A percentile compares a stretch with the other conserved stretches of the same genome.
phyloP scores from a whole-genome alignment of 2,329 filamentous ascomycete genomes.

The Aspergillus flavus region DNA sequence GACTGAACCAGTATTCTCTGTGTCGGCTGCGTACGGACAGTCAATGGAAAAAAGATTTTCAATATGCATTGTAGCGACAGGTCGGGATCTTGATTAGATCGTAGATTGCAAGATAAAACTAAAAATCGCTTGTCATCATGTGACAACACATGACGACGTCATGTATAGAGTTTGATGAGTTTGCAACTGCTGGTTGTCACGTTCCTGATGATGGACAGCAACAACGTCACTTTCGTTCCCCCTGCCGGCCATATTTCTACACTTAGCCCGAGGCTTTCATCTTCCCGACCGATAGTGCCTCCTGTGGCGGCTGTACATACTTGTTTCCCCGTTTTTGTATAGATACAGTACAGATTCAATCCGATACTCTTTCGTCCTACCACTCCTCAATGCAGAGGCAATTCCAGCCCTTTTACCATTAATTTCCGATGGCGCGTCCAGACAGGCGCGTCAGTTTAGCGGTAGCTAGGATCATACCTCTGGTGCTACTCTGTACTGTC shows the following conservation, averaged over 20 bases:
- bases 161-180: constrained; percentile 14
- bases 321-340: constrained; percentile 11
- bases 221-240: constrained; percentile 7
- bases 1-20: too few species aligned
- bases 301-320: constrained; percentile 10
- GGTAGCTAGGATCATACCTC: constrained; percentile 68
- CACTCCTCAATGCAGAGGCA: constrained; percentile 18
- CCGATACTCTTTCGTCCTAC: constrained; percentile 5
- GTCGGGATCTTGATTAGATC: background rate
- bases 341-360: constrained; percentile 12
- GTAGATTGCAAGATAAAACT: background rate
- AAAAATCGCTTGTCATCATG: constrained; percentile 1
- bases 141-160: constrained; percentile 11
- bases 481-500: constrained; percentile 66
- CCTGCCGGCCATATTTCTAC: constrained; percentile 2
- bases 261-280: constrained; percentile 3
- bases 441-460: constrained; percentile 57
- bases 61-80: background rate
- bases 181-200: constrained; percentile 15
- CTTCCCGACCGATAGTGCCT: background rate
- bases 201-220: constrained; percentile 7
- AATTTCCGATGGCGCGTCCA: constrained; percentile 35
- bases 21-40: background rate
- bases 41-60: background rate
- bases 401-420: constrained; percentile 19